A percentile compares a stretch with the other conserved stretches of the same genome.
Conservation (phyloP, 1,284 basidiomycete genomes). For the Puccinia triticina region DNA sequence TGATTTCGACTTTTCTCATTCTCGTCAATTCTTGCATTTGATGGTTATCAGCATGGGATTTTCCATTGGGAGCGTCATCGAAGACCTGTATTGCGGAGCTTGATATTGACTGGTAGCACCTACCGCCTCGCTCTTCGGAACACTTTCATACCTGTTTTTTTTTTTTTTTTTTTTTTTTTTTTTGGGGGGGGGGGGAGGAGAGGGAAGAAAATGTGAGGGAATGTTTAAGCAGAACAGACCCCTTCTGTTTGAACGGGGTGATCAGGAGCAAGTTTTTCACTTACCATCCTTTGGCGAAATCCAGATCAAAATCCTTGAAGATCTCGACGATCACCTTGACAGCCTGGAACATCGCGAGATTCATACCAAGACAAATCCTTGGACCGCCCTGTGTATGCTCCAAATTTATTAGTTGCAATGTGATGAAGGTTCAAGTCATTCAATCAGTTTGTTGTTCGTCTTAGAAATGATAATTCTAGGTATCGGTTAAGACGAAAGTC, state of each 20-base stretch:
- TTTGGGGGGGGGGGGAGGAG: too few relatives aligned
- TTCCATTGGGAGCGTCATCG: slow-evolving; percentile 4
- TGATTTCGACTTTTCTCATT: too few relatives aligned
- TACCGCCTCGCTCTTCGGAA: slow-evolving; percentile 27
- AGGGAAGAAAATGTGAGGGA: neutral
- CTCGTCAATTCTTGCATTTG: neutral
- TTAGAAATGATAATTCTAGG: neutral
- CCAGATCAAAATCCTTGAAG: slow-evolving; percentile 22
- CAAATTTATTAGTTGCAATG: neutral
- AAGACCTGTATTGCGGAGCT: slow-evolving; percentile 24
- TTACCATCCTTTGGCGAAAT: slow-evolving; percentile 37
- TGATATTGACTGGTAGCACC: slow-evolving; percentile 2
- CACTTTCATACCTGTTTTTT: slow-evolving; percentile 9
- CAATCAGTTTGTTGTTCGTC: neutral
- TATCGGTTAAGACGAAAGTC: slow-evolving; percentile 3
- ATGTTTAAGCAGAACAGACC: neutral
- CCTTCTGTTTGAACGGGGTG: neutral
- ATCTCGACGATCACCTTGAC: slow-evolving; percentile 38
- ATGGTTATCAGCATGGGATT: slow-evolving; percentile 15
- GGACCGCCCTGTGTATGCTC: slow-evolving; percentile 24
- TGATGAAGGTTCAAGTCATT: neutral
- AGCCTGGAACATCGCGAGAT: slow-evolving; percentile 34
- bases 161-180: too few relatives aligned
- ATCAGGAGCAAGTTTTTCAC: neutral
- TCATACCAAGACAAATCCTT: slow-evolving; percentile 44